These are phyloP conservation scores for Chlamydomonas reinhardtii DNA, from an alignment of 163 green algal genomes.

Conservation along the genomic window DNA sequence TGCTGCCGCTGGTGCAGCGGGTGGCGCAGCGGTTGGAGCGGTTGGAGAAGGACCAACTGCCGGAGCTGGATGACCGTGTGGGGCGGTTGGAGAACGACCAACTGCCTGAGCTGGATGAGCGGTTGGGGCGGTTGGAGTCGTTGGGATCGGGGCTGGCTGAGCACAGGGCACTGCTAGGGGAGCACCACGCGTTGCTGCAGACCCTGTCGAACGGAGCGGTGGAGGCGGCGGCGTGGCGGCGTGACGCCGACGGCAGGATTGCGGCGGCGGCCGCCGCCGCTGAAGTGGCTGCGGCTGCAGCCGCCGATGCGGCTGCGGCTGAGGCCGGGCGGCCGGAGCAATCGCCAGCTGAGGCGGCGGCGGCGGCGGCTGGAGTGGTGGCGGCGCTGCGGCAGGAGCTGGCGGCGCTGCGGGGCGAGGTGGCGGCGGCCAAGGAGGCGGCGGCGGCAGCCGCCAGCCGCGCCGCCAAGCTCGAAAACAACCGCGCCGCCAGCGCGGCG, in stretches of 20 bases:
- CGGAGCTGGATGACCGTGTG: not conserved
- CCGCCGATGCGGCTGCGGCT: not conserved
- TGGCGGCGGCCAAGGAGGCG: not conserved
- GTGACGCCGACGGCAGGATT: not conserved
- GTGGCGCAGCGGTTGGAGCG: not conserved
- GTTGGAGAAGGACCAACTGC: not conserved
- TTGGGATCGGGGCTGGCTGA: not conserved
- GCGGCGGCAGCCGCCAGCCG: no score
- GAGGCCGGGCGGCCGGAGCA: no score
- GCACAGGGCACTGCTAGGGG: constrained; percentile 2
- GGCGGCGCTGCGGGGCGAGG: not conserved
- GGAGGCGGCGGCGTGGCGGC: not conserved
- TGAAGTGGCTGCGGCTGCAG: not conserved
- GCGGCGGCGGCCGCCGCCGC: not conserved
- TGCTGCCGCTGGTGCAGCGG: not conserved
- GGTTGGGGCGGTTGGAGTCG: no score
- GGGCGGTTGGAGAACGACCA: not conserved
- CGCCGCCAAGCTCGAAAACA: no score
- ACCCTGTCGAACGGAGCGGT: not conserved
- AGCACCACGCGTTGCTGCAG: not conserved
- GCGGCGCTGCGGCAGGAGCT: not conserved
- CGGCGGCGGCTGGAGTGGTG: not conserved
- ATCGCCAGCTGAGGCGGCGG: no score
- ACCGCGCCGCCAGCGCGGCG: no score
- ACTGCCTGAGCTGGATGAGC: not conserved